Base-by-base conservation (phyloP, 2,329 filamentous ascomycete genomes). In the Ceratocystis eucalypticola region DNA sequence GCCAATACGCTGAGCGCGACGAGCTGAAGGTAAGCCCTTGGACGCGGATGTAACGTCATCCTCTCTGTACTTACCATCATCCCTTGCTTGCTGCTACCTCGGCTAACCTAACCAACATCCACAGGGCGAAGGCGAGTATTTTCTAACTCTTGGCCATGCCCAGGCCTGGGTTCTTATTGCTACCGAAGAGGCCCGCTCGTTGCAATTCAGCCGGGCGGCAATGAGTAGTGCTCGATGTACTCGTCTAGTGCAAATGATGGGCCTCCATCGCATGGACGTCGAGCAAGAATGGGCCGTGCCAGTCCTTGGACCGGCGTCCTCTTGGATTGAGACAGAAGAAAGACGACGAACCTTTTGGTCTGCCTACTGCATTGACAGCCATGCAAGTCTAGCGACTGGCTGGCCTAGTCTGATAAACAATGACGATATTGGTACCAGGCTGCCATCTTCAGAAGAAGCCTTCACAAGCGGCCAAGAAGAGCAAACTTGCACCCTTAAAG, bases 261-360 rank as follows among this genome's bases (percentile, higher is more conserved):
- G 91, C 1, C 78, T 96, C 45, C 88, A 95, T 74, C 82, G 87
- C 30, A 74, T 95, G 46, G 91, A 96, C 73, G 84, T 84, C 4
- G 75, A 77, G 0, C 80, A 80, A 0, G 73, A 85, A 12, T 84
- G 88, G 66, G 82, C 89, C 50, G 89, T 92, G 69, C 88, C 91
- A 65, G 88, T 87, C 55, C 73, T 96, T 6, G 79, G 84, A 2
- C 87, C 89, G 1, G 80, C 91, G 0, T 83, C 82, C 70, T 89
- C 91, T 72, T 96, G 90, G 90, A 85, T 84, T 0, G 93, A 96
- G 69, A 69, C 79, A 22, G 80, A 82, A 68, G 92, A 97, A 74
- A 82, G 92, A 64, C 82, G 93, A 67, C 82, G 93, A 70, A 86
- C 88, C 0, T 96, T 96, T 71, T 96, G 93, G 93, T 84, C 87